Base-by-base conservation (phyloP, 2,329 filamentous ascomycete species). In the Cladosporium sphaerospermum region DNA sequence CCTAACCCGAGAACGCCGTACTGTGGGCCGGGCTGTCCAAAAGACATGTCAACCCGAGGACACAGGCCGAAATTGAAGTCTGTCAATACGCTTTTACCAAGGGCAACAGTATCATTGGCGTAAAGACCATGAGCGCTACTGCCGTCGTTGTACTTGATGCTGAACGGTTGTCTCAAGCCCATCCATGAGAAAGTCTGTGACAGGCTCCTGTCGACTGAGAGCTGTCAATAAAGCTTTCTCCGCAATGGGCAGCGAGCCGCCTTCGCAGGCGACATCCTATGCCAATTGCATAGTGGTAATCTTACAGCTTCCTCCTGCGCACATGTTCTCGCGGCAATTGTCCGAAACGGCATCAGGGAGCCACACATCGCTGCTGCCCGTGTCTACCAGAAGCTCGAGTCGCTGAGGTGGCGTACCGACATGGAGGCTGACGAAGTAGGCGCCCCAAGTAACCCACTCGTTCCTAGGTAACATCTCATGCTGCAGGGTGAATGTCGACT, bases 381-480 rank as follows among this genome's bases (percentile, higher is more conserved):
- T 52, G 11, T 56, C 54, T 5, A 56, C 9, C 10, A 52, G 13
- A 14, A 56, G 39, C 18, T 56, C 19, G 11, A 56, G 16, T 3
- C 10, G 3, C 34, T 56, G 51, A 11, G 54, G 54, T 13, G 54
- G 56, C 16, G 48, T 55, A 9, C 54, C 54, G 9, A 57, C 34
- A 1, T n/a, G 4, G 36, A 55, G 36, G 13, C 41, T 13, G 11
- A 16, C 34, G 28, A 28, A 50, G 10, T 28, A 49, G 5, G 2
- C 9, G 10, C 46, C 46, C 23, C 23, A 28, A 7, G 23, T 5
- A 28, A 5, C 7, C 23, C 23, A 28, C 23, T 28, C 23, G 23
- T 28, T 28, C 23, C 23, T 28, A 2, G 7, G 23, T 28, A 28
- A 7, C 23, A 28, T 28, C 7, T 28, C 5, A 5, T 28, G 23